These are phyloP conservation scores for Erodium texanum DNA, from an alignment of 441 rosid species.

Conservation along the genomic window DNA sequence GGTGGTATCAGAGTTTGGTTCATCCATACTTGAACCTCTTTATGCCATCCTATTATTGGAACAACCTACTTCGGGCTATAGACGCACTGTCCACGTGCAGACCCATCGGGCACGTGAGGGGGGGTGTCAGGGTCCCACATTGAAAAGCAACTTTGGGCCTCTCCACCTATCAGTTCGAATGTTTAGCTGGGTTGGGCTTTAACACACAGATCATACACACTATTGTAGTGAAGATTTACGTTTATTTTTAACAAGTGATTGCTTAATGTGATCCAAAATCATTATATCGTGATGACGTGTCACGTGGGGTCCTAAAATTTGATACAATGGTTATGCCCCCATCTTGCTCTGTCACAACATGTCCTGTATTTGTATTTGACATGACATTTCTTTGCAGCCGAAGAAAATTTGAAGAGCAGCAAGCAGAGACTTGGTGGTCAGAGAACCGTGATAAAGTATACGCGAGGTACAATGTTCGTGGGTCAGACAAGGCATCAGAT, in stretches of 20 bases:
- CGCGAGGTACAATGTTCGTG: constrained; percentile 70
- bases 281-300: not conserved
- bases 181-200: no score
- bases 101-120: no score
- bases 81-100: no score
- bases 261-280: not conserved
- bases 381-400: constrained; percentile 42
- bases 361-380: constrained; percentile 2
- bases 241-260: not conserved
- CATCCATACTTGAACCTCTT: no score
- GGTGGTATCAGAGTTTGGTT: no score
- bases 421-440: constrained; percentile 97
- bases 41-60: no score
- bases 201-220: not conserved
- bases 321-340: no score
- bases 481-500: constrained; percentile 15
- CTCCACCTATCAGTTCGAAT: no score
- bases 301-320: not conserved
- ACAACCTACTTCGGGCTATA: no score
- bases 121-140: not conserved
- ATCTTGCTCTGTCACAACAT: no score
- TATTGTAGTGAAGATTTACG: not conserved
- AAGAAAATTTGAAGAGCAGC: constrained; percentile 89
- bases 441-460: constrained; percentile 92
- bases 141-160: no score